Conservation (phyloP, 1,139 yeast species). For the Meyerozyma guilliermondii region DNA sequence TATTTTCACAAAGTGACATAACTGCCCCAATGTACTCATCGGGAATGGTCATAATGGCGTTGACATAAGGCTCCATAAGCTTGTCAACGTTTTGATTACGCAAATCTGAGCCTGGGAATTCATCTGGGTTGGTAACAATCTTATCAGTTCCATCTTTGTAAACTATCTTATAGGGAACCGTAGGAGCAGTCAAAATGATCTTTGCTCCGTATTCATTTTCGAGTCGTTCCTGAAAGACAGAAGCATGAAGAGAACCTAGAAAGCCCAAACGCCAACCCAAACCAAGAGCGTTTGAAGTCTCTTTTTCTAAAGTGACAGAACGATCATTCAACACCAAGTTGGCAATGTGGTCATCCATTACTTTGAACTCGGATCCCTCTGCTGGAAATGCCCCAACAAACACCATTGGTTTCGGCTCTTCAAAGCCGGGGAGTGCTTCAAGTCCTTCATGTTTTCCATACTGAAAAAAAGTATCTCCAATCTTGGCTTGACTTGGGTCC, state of each 20-base stretch:
- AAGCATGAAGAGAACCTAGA: constrained; percentile 89
- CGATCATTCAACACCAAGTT: constrained; percentile 88
- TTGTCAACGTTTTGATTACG: constrained; percentile 43
- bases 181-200: constrained; percentile 89
- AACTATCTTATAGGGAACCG: constrained; percentile 82
- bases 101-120: constrained; percentile 64
- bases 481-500: constrained; percentile 76
- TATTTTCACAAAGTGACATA: constrained; percentile 77
- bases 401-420: constrained; percentile 97
- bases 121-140: constrained; percentile 83
- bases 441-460: constrained; percentile 56
- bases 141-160: constrained; percentile 60
- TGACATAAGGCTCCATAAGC: constrained; percentile 84
- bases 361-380: constrained; percentile 86
- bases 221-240: constrained; percentile 86
- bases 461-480: constrained; percentile 86
- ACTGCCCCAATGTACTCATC: constrained; percentile 84
- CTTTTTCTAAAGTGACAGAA: constrained; percentile 83
- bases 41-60: constrained; percentile 88
- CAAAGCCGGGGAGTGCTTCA: constrained; percentile 88
- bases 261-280: constrained; percentile 98
- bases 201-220: constrained; percentile 94
- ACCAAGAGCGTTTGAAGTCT: constrained; percentile 91
- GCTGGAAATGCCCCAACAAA: constrained; percentile 98
- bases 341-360: constrained; percentile 83